These are phyloP conservation scores for Xanthoconium separans DNA, from an alignment of 1,284 basidiomycete genomes.

Conservation along the genomic window DNA sequence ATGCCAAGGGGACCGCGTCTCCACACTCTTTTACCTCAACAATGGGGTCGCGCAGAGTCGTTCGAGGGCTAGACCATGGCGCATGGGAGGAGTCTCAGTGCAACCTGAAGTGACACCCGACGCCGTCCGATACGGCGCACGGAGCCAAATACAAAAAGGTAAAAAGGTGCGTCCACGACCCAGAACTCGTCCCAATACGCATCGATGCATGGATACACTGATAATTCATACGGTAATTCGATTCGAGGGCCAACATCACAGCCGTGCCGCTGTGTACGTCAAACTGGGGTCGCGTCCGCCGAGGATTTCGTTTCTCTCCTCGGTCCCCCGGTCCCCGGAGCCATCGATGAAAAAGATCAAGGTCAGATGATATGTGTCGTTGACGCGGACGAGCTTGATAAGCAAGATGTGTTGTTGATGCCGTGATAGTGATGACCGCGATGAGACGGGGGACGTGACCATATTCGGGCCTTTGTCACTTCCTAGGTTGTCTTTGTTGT, in stretches of 20 bases:
- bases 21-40: background rate
- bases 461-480: no score
- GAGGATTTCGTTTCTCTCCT: background rate
- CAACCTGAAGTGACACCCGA: background rate
- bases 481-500: no score
- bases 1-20: background rate
- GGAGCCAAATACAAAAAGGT: background rate
- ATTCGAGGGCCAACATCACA: background rate
- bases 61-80: background rate
- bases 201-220: background rate
- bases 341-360: no score
- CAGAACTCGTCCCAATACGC: background rate
- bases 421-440: no score
- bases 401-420: no score
- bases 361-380: no score
- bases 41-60: background rate
- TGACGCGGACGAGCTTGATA: no score
- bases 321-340: background rate
- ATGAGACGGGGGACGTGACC: no score
- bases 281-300: background rate
- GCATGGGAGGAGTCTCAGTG: background rate
- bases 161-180: background rate
- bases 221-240: background rate
- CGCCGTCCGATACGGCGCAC: background rate
- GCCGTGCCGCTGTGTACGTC: background rate